Percentiles rank a stretch among this genome's conserved stretches.
phyloP scores from a whole-genome alignment of 441 rosid species.

The Euphorbia corollata region DNA sequence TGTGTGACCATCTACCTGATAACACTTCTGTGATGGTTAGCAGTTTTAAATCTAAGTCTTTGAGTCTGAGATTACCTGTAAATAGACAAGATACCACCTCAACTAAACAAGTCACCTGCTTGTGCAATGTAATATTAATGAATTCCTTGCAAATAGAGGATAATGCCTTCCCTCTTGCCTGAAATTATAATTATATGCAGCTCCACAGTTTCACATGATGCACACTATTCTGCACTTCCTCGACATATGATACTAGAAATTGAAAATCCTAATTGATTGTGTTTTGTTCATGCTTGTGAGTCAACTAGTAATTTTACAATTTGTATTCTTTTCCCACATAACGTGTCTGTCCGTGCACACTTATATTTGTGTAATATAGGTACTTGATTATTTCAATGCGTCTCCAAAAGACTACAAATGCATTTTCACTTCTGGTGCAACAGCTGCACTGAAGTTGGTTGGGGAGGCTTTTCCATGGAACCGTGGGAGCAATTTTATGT shows the following conservation, averaged over 20 bases:
- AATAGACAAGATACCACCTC: not conserved
- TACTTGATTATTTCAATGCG: constrained; percentile 81
- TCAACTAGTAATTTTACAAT: not conserved
- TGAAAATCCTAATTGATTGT: not conserved
- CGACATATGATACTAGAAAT: not conserved
- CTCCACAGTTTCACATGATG: no score
- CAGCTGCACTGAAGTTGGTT: constrained; percentile 79
- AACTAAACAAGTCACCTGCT: not conserved
- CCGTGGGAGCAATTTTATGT: constrained; percentile 51
- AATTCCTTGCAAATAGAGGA: not conserved
- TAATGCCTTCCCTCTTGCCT: not conserved
- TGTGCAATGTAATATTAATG: not conserved
- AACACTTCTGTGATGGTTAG: not conserved
- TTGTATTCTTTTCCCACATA: not conserved
- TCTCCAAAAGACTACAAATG: constrained; percentile 75
- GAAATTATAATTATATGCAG: no score
- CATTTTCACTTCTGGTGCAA: constrained; percentile 89
- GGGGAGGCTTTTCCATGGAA: constrained; percentile 96
- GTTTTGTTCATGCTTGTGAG: not conserved
- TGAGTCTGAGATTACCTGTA: not conserved
- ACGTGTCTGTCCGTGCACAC: not conserved
- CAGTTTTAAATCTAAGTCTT: not conserved
- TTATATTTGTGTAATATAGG: constrained; percentile 34
- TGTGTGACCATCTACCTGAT: not conserved
- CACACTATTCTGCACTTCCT: not conserved